Conservation (phyloP, 2,329 filamentous ascomycete species). For the Pestalotiopsis sp. region DNA sequence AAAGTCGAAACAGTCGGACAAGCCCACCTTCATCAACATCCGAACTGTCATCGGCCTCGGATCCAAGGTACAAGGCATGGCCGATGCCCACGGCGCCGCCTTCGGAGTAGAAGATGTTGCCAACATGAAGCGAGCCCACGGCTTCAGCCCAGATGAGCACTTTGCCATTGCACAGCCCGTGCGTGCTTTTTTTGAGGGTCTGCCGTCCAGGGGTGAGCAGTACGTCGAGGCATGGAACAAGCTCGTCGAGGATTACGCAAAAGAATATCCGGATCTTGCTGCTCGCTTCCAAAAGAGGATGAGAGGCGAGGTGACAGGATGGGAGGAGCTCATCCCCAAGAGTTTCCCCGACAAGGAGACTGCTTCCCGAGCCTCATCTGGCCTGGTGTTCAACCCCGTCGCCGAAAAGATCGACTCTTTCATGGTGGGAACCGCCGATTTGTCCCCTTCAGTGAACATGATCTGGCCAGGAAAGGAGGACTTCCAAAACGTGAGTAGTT, state of each 20-base stretch:
- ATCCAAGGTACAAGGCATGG: conserved; percentile 44
- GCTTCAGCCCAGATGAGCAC: conserved; percentile 47
- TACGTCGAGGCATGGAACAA: conserved; percentile 49
- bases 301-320: conserved; percentile 46
- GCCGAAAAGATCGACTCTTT: conserved; percentile 39
- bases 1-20: conserved; percentile 38
- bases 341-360: conserved; percentile 49
- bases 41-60: conserved; percentile 56
- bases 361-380: conserved; percentile 46
- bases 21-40: conserved; percentile 58
- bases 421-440: conserved; percentile 48
- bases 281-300: conserved; percentile 47
- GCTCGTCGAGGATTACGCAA: conserved; percentile 40
- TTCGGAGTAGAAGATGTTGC: conserved; percentile 53
- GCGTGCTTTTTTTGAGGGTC: conserved; percentile 51
- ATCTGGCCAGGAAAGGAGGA: conserved; percentile 49
- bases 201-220: conserved; percentile 43
- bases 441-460: conserved; percentile 50
- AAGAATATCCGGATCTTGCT: conserved; percentile 23
- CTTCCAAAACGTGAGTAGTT: conserved; percentile 44
- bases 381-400: conserved; percentile 48
- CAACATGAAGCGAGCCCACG: conserved; percentile 51
- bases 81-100: conserved; percentile 57
- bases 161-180: conserved; percentile 47
- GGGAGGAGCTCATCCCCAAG: conserved; percentile 49